These are phyloP conservation scores for Bryopsis sp. DNA, from an alignment of 139 green algal species.

Conservation along the genomic window DNA sequence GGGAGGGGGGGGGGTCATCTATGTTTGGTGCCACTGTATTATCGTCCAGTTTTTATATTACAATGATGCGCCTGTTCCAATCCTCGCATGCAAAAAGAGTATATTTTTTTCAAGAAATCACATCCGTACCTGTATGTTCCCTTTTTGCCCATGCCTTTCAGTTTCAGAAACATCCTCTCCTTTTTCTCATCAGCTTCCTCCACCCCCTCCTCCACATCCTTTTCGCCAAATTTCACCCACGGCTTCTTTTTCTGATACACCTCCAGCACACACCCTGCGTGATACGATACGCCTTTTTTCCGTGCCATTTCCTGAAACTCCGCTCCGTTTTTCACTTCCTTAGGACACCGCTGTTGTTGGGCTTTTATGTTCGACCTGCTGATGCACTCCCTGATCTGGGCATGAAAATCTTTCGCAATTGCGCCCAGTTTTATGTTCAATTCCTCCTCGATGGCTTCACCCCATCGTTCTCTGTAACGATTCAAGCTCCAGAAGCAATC, in stretches of 20 bases:
- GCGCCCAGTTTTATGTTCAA: slow-evolving; percentile 4
- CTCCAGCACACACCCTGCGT: background rate
- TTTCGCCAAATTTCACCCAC: too few species aligned
- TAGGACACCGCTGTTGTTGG: background rate
- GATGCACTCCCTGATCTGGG: background rate
- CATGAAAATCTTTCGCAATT: background rate
- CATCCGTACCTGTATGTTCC: too few species aligned
- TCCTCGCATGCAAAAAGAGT: too few species aligned
- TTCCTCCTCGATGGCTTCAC: background rate
- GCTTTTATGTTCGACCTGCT: background rate
- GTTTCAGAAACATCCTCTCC: too few species aligned
- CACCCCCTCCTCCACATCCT: too few species aligned
- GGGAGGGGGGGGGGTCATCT: too few species aligned
- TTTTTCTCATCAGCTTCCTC: too few species aligned
- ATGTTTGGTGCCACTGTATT: too few species aligned
- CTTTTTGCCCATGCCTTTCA: too few species aligned
- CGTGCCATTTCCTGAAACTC: background rate
- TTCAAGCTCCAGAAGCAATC: background rate
- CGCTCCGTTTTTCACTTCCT: background rate
- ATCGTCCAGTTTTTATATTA: too few species aligned
- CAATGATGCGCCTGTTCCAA: too few species aligned
- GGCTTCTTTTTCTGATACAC: slow-evolving; percentile 10
- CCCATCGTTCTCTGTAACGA: background rate
- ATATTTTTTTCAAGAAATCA: too few species aligned
- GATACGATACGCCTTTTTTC: background rate